phyloP scores from a whole-genome alignment of 257 asterid genomes.

The Phtheirospermum japonicum region DNA sequence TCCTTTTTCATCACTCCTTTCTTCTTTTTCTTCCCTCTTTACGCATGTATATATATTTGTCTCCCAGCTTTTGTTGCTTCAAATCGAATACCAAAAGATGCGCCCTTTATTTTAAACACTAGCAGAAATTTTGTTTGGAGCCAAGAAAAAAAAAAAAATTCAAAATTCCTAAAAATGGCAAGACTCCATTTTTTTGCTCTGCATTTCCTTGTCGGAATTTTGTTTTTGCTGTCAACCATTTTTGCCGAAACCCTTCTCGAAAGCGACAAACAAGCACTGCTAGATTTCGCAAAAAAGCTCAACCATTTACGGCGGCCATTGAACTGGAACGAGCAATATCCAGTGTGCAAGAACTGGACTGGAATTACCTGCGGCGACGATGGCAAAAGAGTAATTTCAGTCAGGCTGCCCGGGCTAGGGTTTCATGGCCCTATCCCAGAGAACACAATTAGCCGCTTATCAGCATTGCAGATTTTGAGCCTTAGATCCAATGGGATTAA shows the following conservation, averaged over 20 bases:
- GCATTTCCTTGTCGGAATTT: conserved; percentile 36
- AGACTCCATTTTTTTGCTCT: conserved; percentile 28
- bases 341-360: conserved; percentile 87
- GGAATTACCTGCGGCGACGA: conserved; percentile 74
- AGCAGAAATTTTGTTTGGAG: conserved; percentile 1
- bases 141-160: neutral
- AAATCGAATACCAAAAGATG: conserved; percentile 24
- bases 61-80: conserved; percentile 33
- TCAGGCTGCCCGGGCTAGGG: conserved; percentile 84
- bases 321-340: conserved; percentile 54
- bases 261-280: conserved; percentile 76
- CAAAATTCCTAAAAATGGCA: conserved; percentile 43
- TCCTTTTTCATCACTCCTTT: conserved; percentile 29
- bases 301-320: conserved; percentile 52
- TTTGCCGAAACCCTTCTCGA: conserved; percentile 42
- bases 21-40: conserved; percentile 19
- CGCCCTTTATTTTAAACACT: conserved; percentile 29
- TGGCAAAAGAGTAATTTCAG: conserved; percentile 63
- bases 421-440: conserved; percentile 80
- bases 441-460: conserved; percentile 61
- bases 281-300: conserved; percentile 54
- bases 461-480: conserved; percentile 94
- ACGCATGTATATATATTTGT: conserved; percentile 28
- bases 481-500: conserved; percentile 85
- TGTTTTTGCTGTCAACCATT: conserved; percentile 20